phyloP scores from a whole-genome alignment of 208 protist species.

The Naegleria gruberi region DNA sequence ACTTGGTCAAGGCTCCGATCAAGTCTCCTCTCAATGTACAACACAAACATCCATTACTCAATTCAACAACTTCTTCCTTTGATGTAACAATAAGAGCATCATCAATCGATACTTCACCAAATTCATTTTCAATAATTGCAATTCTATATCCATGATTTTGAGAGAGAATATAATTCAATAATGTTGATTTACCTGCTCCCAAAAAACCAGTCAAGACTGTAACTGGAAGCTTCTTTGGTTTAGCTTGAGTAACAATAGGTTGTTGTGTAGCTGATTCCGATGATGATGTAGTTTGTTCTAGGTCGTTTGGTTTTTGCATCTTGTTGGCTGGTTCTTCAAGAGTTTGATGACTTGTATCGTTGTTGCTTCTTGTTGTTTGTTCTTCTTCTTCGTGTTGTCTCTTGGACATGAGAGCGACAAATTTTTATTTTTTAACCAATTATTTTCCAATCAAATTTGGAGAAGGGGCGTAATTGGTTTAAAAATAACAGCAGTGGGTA shows the following conservation, averaged over 20 bases:
- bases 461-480: too few species aligned
- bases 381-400: neutral
- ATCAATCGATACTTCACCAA: slow-evolving; percentile 75
- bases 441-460: neutral
- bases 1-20: neutral
- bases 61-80: slow-evolving; percentile 86
- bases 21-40: slow-evolving; percentile 63
- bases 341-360: neutral
- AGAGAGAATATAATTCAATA: slow-evolving; percentile 79
- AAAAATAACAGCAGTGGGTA: too few species aligned
- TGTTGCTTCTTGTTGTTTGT: neutral
- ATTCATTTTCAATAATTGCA: slow-evolving; percentile 87
- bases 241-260: too few species aligned
- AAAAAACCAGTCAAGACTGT: slow-evolving; percentile 40
- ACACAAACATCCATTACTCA: slow-evolving; percentile 88
- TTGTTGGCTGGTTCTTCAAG: neutral
- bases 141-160: slow-evolving; percentile 70
- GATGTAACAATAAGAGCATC: slow-evolving; percentile 68
- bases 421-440: neutral
- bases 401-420: neutral
- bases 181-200: slow-evolving; percentile 47
- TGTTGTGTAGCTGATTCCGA: too few species aligned
- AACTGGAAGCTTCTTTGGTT: slow-evolving; percentile 14
- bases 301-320: neutral
- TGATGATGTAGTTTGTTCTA: too few species aligned